Percentiles rank a stretch among this genome's conserved stretches.
Evolutionary conservation across 129 eudicot genomes (phyloP).

Genomic region (sunflower (Helianthus annuus)): HanXRQr2.0-SUNRISE NC_035445.2:93793097-93793596

Average conservation of each 20-base stretch:
- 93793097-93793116: constrained; percentile 19
- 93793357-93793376: constrained; percentile 34
- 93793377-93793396: no score
- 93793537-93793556: no score
- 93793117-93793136: constrained; percentile 44
- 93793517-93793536: no score
- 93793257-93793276: constrained; percentile 32
- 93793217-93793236: constrained; percentile 30
- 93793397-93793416: no score
- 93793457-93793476: no score
- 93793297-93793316: background rate
- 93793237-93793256: constrained; percentile 23
- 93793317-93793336: constrained; percentile 5
- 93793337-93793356: constrained; percentile 24
- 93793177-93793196: constrained; percentile 49
- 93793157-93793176: constrained; percentile 48
- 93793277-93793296: background rate
- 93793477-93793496: no score
- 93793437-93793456: no score
- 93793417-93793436: no score
- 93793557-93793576: no score
- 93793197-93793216: constrained; percentile 40
- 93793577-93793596: no score
- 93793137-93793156: constrained; percentile 60
- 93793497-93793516: no score